Evolutionary conservation across 768 basidiomycete species (phyloP), one percentile per base, ranked within the genome.

Genomic region (Termitomyces sp.): DNA sequence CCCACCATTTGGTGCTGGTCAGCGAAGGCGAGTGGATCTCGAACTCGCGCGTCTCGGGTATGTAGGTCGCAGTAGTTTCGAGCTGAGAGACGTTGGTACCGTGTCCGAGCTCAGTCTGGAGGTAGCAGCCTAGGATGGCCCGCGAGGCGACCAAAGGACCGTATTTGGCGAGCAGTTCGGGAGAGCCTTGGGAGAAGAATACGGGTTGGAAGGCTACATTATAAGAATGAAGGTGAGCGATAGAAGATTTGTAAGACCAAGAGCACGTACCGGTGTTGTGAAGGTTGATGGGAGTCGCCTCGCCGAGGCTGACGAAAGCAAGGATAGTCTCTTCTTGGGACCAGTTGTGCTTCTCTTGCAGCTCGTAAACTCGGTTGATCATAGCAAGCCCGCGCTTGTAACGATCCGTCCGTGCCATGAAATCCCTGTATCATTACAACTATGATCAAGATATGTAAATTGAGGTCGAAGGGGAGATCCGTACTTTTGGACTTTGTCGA

Each of bases 1-100:
- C 82, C 91, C 90, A 93, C 89, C 89, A 93, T 67, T 93, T 93
- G 61, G 76, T 82, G 59, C 87, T 88, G 1, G 88, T 88, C 24
- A 90, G 63, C 0, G 85, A 85, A 0, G 91, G 90, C 1, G 88
- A 88, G 65, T 92, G 79, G 37, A 93, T 83, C 42, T 89, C 87
- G 62, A 92, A 91, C 66, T 89, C 85, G 53, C 79, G 69, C 0
- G 82, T 80, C 32, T 82, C 80, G 0, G 83, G 84, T n/a, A 87
- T 71, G 69, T 84, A 92, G 0, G 86, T 89, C 4, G 88, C 88
- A 0, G 87, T 91, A 0, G 90, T 92, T 68, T 92, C 90, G 22
- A 92, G 74, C 1, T 75, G 70, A 1, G 77, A 70, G 3, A 93
- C 86, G 63, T 89, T 89, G 1, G 85, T 84, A 18, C 91, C 91